Percentiles rank a stretch among this genome's conserved stretches.
Evolutionary conservation across 371 early-diverging fungal genomes (phyloP).

Genomic region (Actinomucor elegans): DNA sequence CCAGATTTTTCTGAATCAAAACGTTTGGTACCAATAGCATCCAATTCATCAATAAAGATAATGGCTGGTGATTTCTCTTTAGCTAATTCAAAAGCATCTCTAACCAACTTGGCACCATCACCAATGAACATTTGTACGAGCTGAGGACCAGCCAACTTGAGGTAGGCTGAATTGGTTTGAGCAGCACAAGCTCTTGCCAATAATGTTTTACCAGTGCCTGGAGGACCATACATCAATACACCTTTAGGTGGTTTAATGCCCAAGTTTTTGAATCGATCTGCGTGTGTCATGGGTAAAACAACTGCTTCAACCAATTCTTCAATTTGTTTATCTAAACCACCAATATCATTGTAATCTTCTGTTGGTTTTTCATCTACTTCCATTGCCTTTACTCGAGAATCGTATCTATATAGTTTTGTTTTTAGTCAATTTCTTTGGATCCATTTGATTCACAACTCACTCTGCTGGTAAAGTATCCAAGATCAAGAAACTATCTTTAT

Average conservation of each 20-base stretch:
- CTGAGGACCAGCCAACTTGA: conserved; percentile 98
- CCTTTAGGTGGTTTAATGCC: conserved; percentile 99
- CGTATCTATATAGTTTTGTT: conserved; percentile 58
- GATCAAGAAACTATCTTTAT: conserved; percentile 99
- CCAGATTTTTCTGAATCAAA: conserved; percentile 98
- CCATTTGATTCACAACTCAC: conserved; percentile 40
- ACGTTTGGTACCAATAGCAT: conserved; percentile 99
- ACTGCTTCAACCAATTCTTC: conserved; percentile 99
- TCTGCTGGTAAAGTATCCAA: conserved; percentile 99
- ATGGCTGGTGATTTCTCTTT: conserved; percentile 99
- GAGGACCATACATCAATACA: conserved; percentile 99
- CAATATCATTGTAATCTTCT: conserved; percentile 99
- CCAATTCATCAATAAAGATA: conserved; percentile 99
- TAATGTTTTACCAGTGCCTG: conserved; percentile 97
- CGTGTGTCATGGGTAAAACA: conserved; percentile 98
- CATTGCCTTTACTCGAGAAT: conserved; percentile 99
- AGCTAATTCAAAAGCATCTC: conserved; percentile 98
- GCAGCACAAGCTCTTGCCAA: conserved; percentile 99
- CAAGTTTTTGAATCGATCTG: conserved; percentile 94
- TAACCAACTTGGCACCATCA: conserved; percentile 98
- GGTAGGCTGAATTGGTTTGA: conserved; percentile 95
- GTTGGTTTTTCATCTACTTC: conserved; percentile 99
- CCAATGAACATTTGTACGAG: conserved; percentile 99
- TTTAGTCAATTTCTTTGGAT: neutral
- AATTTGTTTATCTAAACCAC: conserved; percentile 99